Base-by-base conservation (phyloP, 2,329 filamentous ascomycete genomes). In the Paracamarosporium sp. region DNA sequence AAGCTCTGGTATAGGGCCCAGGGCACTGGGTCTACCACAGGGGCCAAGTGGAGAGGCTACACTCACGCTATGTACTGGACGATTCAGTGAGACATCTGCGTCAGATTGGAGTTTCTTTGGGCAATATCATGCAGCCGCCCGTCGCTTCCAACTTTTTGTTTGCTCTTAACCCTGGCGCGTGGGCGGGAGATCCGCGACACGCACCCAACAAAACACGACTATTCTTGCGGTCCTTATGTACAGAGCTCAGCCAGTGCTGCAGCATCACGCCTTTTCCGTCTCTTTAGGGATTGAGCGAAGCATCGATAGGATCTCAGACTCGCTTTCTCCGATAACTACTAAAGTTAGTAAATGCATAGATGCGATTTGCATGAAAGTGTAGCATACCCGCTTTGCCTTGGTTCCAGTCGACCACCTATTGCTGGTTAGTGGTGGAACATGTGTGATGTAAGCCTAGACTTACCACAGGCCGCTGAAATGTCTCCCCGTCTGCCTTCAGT, bases 281-380 rank as follows among this genome's bases (percentile, higher is more conserved):
- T 80, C 76, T 63, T 82, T 78, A 9, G 83, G 79, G 53, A 87
- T 75, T 56, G 85, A 81, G 57, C 87, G 85, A 51, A 97, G 78
- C 78, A 97, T 83, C 78, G 90, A 92, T 72, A 97, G 78, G 60
- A 98, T 97, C 80, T 94, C 90, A 15, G 92, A 96, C 80, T 97
- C 89, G 63, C 90, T 88, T 50, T 91, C 91, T 20, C 92, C 91
- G 25, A 86, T 81, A 9, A 88, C 85, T 85, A 61, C 25, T 25
- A 20, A 11, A 4, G 55, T 67, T 56, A 67, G 62, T 40, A 46
- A n/a, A 25, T 17, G 31, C 50, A 38, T 15, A 7, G 11, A 31
- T 9, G 4, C 33, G 1, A n/a, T 15, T 25, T 11, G 8, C 9
- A 24, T 6, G 3, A 51, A 45, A 9, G n/a, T 27, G 54, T 13